Base-by-base conservation (phyloP, 805 yeast genomes). In the Saccharomyces jurei region DNA sequence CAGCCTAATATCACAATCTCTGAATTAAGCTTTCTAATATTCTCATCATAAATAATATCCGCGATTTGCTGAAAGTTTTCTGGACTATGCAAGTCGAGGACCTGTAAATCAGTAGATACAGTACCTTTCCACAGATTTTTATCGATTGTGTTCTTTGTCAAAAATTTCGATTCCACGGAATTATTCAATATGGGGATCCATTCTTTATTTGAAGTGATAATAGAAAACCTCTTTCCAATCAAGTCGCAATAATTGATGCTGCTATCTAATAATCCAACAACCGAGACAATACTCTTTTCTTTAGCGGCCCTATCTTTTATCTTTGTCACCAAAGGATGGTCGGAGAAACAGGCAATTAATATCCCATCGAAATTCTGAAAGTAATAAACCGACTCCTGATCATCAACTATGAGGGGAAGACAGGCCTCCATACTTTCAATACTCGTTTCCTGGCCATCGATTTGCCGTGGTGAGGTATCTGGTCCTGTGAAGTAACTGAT, bases 291-390 rank as follows among this genome's bases (percentile, higher is more conserved):
- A 21, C 14, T 9, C 21, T 49, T 52, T 17, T 32, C 44, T 26
- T 11, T n/a, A 11, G 31, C 36, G 3, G 47, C 48, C 5, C 17
- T 14, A 6, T 48, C 13, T 25, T 31, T 17, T 41, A 53, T 25
- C 10, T 50, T 53, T 46, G 30, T 52, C 21, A 60, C 66, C 49
- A 64, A 56, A 36, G 68, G 68, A 51, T 64, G 68, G 50, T 64
- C 64, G 21, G 68, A 64, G 36, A 64, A 64, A 48, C 68, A 64
- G 2, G 61, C 64, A 4, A 64, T 58, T 29, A 64, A 53, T 27
- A 64, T 54, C 41, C 66, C 68, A 49, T 61, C 62, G 51, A 52
- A 63, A 6, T 53, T 59, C 17, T 54, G 50, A 50, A 56, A 63
- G 50, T 57, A 57, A 48, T 41, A 54, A 26, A 32, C 41, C 44